phyloP scores from a whole-genome alignment of 73 alveolate genomes.

The Paramecium tetraurelia region DNA sequence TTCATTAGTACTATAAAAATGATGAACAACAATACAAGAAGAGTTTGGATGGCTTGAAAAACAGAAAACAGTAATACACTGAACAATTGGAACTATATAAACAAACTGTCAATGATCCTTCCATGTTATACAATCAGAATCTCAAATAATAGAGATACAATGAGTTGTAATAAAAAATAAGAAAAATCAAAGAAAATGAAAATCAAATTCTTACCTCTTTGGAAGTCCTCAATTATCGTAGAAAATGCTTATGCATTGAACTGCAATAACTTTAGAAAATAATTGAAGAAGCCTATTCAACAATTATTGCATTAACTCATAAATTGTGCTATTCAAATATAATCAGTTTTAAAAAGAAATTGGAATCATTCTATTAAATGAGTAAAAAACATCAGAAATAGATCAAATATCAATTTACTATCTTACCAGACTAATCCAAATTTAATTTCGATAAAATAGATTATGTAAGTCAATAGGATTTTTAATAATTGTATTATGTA shows the following conservation, averaged over 20 bases:
- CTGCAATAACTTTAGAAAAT: background rate
- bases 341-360: background rate
- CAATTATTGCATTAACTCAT: background rate
- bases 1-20: background rate
- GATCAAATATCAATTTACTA: background rate
- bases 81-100: background rate
- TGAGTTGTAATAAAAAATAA: background rate
- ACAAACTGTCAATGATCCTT: constrained; percentile 18
- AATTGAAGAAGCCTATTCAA: background rate
- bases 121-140: background rate
- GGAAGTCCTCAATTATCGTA: constrained; percentile 4
- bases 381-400: background rate
- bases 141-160: background rate
- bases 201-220: background rate
- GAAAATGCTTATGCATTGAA: constrained; percentile 23
- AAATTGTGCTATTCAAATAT: background rate
- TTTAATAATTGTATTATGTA: background rate
- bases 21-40: background rate
- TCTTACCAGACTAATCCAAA: background rate
- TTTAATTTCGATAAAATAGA: background rate
- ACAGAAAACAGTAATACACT: background rate
- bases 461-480: background rate
- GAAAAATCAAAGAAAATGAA: constrained; percentile 2
- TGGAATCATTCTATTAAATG: background rate
- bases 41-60: background rate